Evolutionary conservation across 768 basidiomycete genomes (phyloP), one percentile per base, ranked within the genome.

Genomic region (Neoboletus magnificus): DNA sequence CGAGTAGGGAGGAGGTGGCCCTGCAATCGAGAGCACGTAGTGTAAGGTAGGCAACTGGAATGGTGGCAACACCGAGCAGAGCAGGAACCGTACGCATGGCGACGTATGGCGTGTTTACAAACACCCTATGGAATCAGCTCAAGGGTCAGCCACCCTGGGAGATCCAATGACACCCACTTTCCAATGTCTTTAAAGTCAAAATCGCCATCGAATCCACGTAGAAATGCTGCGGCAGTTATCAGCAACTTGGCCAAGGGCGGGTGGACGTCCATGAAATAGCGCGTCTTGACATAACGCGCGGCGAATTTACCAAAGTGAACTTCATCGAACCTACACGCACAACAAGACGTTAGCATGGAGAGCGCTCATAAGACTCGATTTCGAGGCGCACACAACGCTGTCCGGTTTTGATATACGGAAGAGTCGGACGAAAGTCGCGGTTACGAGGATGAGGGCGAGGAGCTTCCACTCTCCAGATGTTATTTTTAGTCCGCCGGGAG

Each of bases 221-320:
- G 50, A 63, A 87, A 95, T 1, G 83, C 95, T 9, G 91, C 90
- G 35, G 98, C 79, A 0, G 96, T 98, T 62, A 99, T 94, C 50
- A 99, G 77, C 27, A 99, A 79, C 66, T 98, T 99, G 8, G 97
- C 97, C 18, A 99, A 78, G 4, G 97, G 97, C 1, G 97, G 97
- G 67, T 99, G 97, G 2, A 99, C 96, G 70, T 99, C 97, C 66
- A 90, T 87, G 65, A 89, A 93, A 71, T 92, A 94, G 60, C 86
- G 82, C 37, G 89, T 87, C 77, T 91, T 91, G 79, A 98, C 91
- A 68, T 98, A 98, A 67, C 90, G 91, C 45, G 83, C 80, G 7
- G 96, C 93, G 67, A 98, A 98, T 71, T 97, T 97, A 57, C 96
- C 96, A 71, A 98, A 98, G 70, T 98, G 96, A 0, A 98, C 96